phyloP scores from a whole-genome alignment of 768 basidiomycete species.

The Kwoniella sp. region DNA sequence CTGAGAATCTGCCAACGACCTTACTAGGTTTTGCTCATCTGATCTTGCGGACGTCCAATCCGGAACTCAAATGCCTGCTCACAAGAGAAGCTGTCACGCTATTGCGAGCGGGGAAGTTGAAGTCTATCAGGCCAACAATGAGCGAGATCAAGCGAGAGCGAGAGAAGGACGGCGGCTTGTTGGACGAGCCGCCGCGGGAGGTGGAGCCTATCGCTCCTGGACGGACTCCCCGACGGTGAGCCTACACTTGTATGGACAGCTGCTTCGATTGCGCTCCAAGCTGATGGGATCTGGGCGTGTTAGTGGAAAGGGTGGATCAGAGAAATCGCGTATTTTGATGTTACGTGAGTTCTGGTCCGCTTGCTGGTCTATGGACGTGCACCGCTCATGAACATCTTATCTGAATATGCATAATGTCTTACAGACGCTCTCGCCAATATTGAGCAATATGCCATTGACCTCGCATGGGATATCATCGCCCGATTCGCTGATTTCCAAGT shows the following conservation, averaged over 20 bases:
- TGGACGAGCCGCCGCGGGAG: slow-evolving; percentile 67
- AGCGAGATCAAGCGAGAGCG: slow-evolving; percentile 56
- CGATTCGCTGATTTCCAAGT: slow-evolving; percentile 64
- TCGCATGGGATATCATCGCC: slow-evolving; percentile 85
- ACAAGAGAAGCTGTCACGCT: slow-evolving; percentile 71
- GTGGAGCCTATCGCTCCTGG: slow-evolving; percentile 63
- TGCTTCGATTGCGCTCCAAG: too few relatives aligned
- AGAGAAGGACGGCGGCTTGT: slow-evolving; percentile 28
- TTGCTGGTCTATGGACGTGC: background rate
- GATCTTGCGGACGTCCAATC: slow-evolving; percentile 74
- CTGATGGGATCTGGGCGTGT: background rate
- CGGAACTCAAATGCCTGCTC: slow-evolving; percentile 64
- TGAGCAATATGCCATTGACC: slow-evolving; percentile 86
- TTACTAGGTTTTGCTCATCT: slow-evolving; percentile 77
- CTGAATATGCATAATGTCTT: too few relatives aligned
- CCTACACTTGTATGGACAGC: too few relatives aligned
- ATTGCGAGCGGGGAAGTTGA: slow-evolving; percentile 70
- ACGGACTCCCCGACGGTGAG: slow-evolving; percentile 61
- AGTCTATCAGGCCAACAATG: slow-evolving; percentile 63
- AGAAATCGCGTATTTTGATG: slow-evolving; percentile 71
- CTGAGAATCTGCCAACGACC: slow-evolving; percentile 61
- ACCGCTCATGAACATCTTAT: too few relatives aligned
- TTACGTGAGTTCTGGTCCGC: slow-evolving; percentile 57
- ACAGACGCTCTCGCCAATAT: slow-evolving; percentile 75
- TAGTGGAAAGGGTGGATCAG: slow-evolving; percentile 59